Evolutionary conservation across 2,329 filamentous ascomycete species (phyloP).

Genomic region (Pyricularia sp.): DNA sequence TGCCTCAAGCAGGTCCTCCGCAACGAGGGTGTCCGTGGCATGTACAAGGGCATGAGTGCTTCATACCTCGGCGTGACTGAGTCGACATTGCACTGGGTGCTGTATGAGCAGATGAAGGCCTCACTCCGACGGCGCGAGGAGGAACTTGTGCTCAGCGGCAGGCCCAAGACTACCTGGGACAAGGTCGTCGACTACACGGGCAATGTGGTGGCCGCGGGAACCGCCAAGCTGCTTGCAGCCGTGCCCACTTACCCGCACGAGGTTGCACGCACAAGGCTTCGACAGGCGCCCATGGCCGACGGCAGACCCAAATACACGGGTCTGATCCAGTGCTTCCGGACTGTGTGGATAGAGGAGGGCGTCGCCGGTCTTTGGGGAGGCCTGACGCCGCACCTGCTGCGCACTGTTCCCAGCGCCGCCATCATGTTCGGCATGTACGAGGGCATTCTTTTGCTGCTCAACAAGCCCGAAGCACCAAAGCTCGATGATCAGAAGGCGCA

Average conservation of each 20-base stretch:
- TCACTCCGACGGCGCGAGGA: constrained; percentile 57
- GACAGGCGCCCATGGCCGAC: constrained; percentile 69
- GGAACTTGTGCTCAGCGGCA: constrained; percentile 45
- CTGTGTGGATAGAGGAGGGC: constrained; percentile 83
- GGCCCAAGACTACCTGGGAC: constrained; percentile 62
- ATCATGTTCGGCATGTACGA: constrained; percentile 94
- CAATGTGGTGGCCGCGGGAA: constrained; percentile 68
- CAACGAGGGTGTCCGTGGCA: constrained; percentile 68
- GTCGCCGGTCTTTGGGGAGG: constrained; percentile 81
- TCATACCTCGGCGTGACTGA: constrained; percentile 88
- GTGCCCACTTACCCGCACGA: constrained; percentile 88
- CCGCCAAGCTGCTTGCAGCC: constrained; percentile 78
- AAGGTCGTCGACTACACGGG: constrained; percentile 68
- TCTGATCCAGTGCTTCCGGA: constrained; percentile 76
- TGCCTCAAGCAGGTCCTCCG: constrained; percentile 75
- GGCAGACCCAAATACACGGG: constrained; percentile 79
- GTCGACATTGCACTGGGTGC: constrained; percentile 84
- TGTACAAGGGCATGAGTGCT: constrained; percentile 86
- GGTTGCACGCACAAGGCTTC: constrained; percentile 73
- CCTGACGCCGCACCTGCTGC: constrained; percentile 81
- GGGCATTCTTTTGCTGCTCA: constrained; percentile 41
- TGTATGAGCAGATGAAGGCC: constrained; percentile 88
- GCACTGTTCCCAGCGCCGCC: constrained; percentile 83
- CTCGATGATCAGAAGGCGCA: constrained; percentile 1
- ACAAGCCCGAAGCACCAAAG: constrained; percentile 12